A percentile compares a stretch with the other conserved stretches of the same genome.
Conservation (phyloP, 352 stramenopile species). For the Globisporangium nodosum region DNA sequence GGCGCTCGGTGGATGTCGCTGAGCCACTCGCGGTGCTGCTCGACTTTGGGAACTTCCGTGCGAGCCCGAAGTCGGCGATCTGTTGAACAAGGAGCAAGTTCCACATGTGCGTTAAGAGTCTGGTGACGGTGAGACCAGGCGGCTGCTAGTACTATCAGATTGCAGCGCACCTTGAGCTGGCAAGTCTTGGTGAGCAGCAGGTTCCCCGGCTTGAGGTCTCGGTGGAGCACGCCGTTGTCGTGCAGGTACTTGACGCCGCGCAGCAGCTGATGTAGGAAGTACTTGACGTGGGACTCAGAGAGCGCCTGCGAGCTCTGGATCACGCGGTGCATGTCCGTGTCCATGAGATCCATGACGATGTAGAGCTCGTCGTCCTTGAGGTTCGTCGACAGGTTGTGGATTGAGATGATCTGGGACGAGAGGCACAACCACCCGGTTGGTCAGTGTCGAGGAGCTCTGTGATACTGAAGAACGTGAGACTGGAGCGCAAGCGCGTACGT, state of each 20-base stretch:
- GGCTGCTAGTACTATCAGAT: neutral
- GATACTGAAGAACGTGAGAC: too few relatives aligned
- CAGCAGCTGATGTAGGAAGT: slow-evolving; percentile 91
- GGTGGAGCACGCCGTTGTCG: slow-evolving; percentile 72
- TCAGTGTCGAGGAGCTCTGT: too few relatives aligned
- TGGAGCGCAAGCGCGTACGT: slow-evolving; percentile 23
- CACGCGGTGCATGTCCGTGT: slow-evolving; percentile 90
- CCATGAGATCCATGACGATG: slow-evolving; percentile 94
- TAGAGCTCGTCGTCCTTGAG: slow-evolving; percentile 92
- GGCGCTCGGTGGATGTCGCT: slow-evolving; percentile 20
- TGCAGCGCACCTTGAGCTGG: slow-evolving; percentile 44
- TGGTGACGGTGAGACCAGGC: neutral
- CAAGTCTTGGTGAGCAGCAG: slow-evolving; percentile 73
- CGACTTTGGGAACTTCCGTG: slow-evolving; percentile 40
- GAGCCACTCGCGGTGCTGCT: neutral
- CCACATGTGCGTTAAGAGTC: neutral
- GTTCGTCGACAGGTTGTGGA: slow-evolving; percentile 82
- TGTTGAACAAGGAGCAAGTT: neutral
- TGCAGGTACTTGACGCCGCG: slow-evolving; percentile 78
- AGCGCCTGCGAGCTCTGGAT: slow-evolving; percentile 79
- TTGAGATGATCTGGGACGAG: slow-evolving; percentile 62
- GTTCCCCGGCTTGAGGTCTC: slow-evolving; percentile 82
- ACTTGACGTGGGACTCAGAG: slow-evolving; percentile 76
- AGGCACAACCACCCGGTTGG: too few relatives aligned
- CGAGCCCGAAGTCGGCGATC: slow-evolving; percentile 76